phyloP scores from a whole-genome alignment of 768 basidiomycete genomes.

The Lenzites betulinus region DNA sequence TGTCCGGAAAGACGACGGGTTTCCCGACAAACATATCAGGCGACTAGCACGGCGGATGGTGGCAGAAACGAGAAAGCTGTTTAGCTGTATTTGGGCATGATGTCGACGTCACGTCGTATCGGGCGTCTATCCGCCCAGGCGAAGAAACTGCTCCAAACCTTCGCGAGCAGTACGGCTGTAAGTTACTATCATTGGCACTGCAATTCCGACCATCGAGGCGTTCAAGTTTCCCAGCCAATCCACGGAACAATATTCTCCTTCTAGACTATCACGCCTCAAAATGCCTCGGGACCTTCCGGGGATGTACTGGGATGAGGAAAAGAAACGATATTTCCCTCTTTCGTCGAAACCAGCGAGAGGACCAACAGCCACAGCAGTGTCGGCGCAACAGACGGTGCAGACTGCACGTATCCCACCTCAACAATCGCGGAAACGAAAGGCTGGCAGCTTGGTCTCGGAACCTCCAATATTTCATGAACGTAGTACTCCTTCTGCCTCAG shows the following conservation, averaged over 20 bases:
- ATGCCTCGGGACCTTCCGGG: constrained; percentile 35
- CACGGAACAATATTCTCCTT: neutral
- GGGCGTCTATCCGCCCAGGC: neutral
- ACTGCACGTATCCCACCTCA: neutral
- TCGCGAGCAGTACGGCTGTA: no score
- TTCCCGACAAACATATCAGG: no score
- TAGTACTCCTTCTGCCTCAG: no score
- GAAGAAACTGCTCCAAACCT: no score
- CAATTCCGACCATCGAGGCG: neutral
- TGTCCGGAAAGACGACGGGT: no score
- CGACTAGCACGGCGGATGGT: no score
- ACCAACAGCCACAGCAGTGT: neutral
- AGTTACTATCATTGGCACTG: no score
- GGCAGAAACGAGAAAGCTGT: neutral
- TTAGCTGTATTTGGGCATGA: neutral
- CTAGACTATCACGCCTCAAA: neutral
- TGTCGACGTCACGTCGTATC: neutral
- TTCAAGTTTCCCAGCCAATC: no score
- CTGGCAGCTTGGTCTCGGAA: neutral
- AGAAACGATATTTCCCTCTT: constrained; percentile 34
- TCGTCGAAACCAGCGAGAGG: constrained; percentile 20
- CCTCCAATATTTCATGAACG: no score
- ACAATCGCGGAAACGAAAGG: neutral
- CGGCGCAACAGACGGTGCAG: neutral
- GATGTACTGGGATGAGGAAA: constrained; percentile 35